Conservation (phyloP, 148 eudicot genomes). For the Rhododendron simsii region DNA sequence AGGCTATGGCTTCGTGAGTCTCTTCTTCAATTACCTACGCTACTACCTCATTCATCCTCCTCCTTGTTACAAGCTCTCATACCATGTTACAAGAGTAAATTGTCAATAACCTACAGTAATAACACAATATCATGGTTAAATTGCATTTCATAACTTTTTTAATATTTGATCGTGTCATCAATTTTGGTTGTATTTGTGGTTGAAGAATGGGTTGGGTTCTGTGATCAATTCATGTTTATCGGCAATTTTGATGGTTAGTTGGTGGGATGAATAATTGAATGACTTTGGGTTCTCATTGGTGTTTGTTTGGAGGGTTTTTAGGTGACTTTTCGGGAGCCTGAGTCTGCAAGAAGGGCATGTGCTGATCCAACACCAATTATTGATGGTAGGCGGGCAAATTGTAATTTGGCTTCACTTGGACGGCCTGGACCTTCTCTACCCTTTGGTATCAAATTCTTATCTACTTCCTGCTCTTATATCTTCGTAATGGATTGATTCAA, state of each 20-base stretch:
- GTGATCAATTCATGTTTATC: background rate
- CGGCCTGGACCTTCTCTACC: constrained; percentile 67
- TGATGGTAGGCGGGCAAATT: constrained; percentile 94
- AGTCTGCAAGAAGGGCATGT: constrained; percentile 90
- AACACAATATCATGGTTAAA: background rate
- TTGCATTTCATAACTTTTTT: background rate
- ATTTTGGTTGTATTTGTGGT: background rate
- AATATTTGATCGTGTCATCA: background rate
- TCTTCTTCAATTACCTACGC: background rate
- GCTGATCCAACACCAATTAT: constrained; percentile 84
- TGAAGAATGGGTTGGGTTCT: background rate
- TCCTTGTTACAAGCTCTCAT: too few relatives aligned
- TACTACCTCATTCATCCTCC: background rate
- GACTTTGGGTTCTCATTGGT: constrained; percentile 31
- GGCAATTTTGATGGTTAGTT: background rate
- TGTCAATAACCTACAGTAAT: too few relatives aligned
- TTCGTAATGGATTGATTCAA: background rate
- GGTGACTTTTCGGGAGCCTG: constrained; percentile 98
- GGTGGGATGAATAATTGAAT: constrained; percentile 17
- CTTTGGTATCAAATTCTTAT: constrained; percentile 38
- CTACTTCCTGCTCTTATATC: background rate
- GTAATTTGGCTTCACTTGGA: constrained; percentile 93
- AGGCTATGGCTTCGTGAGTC: constrained; percentile 97
- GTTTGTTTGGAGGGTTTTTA: constrained; percentile 62
- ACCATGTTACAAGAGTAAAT: too few relatives aligned